phyloP scores from a whole-genome alignment of 192 early-diverging fungal genomes.

The Rhizophagus prolifer region DNA sequence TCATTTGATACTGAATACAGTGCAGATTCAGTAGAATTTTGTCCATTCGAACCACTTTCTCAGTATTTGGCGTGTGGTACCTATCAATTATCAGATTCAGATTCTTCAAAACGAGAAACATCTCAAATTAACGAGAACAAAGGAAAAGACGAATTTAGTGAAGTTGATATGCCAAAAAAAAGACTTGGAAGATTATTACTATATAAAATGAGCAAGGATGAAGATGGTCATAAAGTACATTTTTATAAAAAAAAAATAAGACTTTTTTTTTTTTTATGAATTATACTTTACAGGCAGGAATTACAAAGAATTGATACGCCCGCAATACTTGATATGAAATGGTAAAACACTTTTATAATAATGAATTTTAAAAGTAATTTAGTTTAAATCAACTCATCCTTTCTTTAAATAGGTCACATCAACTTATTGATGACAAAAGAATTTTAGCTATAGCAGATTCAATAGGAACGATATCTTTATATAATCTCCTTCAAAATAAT shows the following conservation, averaged over 20 bases:
- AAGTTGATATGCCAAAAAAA: conserved; percentile 42
- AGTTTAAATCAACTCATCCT: neutral
- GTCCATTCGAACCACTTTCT: conserved; percentile 48
- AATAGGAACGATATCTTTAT: conserved; percentile 57
- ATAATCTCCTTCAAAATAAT: conserved; percentile 37
- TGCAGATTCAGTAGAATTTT: conserved; percentile 74
- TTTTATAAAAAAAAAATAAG: neutral
- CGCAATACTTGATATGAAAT: conserved; percentile 75
- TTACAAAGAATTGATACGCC: conserved; percentile 58
- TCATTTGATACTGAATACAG: conserved; percentile 67
- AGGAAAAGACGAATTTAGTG: conserved; percentile 29
- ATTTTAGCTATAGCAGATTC: conserved; percentile 63
- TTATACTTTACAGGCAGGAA: conserved; percentile 37
- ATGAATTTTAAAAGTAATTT: neutral
- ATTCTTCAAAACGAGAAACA: conserved; percentile 31
- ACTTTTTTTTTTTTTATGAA: neutral
- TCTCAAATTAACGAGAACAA: conserved; percentile 7
- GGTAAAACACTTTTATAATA: conserved; percentile 31
- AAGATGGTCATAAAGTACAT: conserved; percentile 40
- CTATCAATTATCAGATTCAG: conserved; percentile 60
- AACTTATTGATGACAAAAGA: conserved; percentile 43
- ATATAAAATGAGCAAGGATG: conserved; percentile 46
- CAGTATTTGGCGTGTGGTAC: conserved; percentile 67
- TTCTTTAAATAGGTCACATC: conserved; percentile 51
- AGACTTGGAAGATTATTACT: conserved; percentile 69